Conservation (phyloP, 2,329 filamentous ascomycete species). For the Madurella mycetomatis region DNA sequence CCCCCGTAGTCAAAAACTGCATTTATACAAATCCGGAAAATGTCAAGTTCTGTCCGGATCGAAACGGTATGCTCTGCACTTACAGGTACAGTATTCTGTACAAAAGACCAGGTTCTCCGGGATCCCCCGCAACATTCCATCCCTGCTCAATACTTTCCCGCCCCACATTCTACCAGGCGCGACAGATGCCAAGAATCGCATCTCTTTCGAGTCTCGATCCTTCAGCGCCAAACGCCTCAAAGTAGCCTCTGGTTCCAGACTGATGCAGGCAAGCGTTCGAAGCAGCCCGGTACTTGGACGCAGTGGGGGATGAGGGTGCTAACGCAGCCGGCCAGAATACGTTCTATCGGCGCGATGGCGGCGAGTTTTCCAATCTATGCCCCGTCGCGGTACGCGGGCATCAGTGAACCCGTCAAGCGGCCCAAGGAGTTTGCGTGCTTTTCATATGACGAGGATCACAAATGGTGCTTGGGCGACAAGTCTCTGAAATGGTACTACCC, state of each 20-base stretch:
- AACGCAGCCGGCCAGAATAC: background rate
- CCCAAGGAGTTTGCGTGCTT: constrained; percentile 90
- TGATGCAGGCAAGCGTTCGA: constrained; percentile 10
- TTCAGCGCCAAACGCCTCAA: background rate
- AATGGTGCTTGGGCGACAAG: constrained; percentile 69
- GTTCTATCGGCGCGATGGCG: background rate
- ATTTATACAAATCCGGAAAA: no score
- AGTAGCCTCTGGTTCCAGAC: background rate
- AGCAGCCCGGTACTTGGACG: constrained; percentile 1
- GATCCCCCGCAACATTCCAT: background rate
- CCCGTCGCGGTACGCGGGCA: constrained; percentile 62
- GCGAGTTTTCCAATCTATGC: constrained; percentile 61
- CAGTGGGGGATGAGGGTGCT: constrained; percentile 10
- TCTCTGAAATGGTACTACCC: constrained; percentile 88
- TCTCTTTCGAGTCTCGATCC: background rate
- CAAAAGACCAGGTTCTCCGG: background rate
- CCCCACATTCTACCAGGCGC: background rate
- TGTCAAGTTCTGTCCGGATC: no score
- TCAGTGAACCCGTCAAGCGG: constrained; percentile 66
- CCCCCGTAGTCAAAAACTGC: no score
- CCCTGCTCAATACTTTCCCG: background rate
- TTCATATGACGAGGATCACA: constrained; percentile 82
- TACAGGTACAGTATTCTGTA: background rate
- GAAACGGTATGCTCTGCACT: no score
- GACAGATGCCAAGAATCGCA: constrained; percentile 11